Evolutionary conservation across 2,329 filamentous ascomycete genomes (phyloP), one percentile per base, ranked within the genome.

Genomic region (Emmonsiellopsis sp.): DNA sequence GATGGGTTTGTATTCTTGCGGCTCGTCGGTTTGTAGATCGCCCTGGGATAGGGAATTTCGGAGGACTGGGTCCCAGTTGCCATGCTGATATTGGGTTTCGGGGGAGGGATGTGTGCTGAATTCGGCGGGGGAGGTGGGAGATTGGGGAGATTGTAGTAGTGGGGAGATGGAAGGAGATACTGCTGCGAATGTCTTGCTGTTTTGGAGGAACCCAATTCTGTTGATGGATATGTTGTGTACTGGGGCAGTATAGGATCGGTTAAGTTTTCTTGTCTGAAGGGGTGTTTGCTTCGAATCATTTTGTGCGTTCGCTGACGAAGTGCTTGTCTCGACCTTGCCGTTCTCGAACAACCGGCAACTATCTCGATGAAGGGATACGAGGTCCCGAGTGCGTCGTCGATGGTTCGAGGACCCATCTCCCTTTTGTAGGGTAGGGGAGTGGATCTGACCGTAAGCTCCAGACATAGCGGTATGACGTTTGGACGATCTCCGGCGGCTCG

Each of bases 141-240:
- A 97, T 70, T 79, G 92, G 61, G 92, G 96, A 69, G 96, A 95
- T 72, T 91, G 91, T 50, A 88, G 87, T 50, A 90, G 90, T 53
- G 92, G 92, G 36, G 97, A 95, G 67, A 76, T 96, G 56, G 91
- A 97, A 62, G 86, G 97, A 66, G 93, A 97, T 71, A 97, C 97
- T 70, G 51, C 46, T n/a, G 43, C 45, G 37, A 34, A 36, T n/a
- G 17, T 5, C 14, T 51, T 51, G 17, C 7, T 21, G 21, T 13
- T 27, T 48, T 48, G n/a, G 3, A 37, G 14, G 2, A 34, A 17
- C 5, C 13, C 2, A 14, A 27, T 13, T 14, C 9, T 48, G 17
- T 31, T 39, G 14, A 48, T 6, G 9, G 34, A 2, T 17, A 17
- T 39, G 8, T 7, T 48, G 6, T 39, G 17, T 11, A 36, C 31